A percentile compares a stretch with the other conserved stretches of the same genome.
These are phyloP conservation scores for Alternaria tenuissima DNA, from an alignment of 2,329 filamentous ascomycete species.

Conservation along the genomic window DNA sequence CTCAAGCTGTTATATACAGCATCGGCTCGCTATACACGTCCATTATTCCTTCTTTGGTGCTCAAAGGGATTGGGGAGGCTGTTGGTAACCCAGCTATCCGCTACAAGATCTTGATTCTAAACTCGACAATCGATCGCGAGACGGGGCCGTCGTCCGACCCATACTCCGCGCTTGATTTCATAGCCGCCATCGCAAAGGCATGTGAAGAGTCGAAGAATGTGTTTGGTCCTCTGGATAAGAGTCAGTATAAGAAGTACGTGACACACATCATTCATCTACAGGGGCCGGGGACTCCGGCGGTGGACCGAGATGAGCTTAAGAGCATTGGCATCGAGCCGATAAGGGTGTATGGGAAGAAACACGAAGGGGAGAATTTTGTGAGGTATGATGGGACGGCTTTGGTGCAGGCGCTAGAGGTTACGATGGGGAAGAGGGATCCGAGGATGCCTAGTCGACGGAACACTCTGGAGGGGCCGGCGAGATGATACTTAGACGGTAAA, in stretches of 20 bases:
- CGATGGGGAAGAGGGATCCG: conserved; percentile 72
- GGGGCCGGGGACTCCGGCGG: conserved; percentile 71
- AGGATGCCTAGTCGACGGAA: conserved; percentile 66
- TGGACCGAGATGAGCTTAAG: conserved; percentile 71
- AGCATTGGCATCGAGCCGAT: conserved; percentile 79
- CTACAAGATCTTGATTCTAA: conserved; percentile 84
- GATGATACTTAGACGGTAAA: neutral
- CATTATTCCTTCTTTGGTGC: conserved; percentile 81
- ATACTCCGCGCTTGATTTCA: conserved; percentile 81
- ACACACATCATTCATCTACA: conserved; percentile 86
- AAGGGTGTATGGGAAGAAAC: conserved; percentile 75
- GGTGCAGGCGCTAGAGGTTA: conserved; percentile 76
- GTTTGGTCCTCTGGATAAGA: conserved; percentile 19
- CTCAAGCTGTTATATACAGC: conserved; percentile 81
- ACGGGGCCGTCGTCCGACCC: conserved; percentile 73
- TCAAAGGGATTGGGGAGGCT: conserved; percentile 76
- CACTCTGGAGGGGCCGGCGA: conserved; percentile 50
- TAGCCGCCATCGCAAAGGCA: conserved; percentile 79
- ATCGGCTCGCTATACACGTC: conserved; percentile 95
- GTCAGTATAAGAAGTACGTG: conserved; percentile 73
- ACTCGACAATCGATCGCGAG: conserved; percentile 84
- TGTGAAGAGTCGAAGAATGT: conserved; percentile 60
- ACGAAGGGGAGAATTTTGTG: conserved; percentile 63
- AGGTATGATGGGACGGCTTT: conserved; percentile 80
- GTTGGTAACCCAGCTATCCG: conserved; percentile 63